Base-by-base conservation (phyloP, 2,329 filamentous ascomycete genomes). In the Xylariaceae sp. region DNA sequence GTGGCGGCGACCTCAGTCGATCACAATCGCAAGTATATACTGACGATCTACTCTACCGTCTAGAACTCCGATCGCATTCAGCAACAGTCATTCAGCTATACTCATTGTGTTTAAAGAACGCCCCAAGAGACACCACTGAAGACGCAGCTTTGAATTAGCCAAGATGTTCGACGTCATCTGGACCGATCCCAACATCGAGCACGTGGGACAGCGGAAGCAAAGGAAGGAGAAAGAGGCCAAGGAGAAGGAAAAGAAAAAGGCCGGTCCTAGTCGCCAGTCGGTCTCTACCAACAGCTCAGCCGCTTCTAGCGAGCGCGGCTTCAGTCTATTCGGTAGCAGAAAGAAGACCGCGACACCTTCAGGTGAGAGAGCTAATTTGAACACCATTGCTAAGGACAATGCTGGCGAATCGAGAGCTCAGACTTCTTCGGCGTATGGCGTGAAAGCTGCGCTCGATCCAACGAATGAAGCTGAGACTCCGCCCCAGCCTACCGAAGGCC, bases 121-220 rank as follows among this genome's bases (percentile, higher is more conserved):
- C 23, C 23, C 23, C 4, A 30, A 5, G 23, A 35, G 17, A 17
- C 35, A 17, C 13, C 11, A 4, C 34, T 39, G 17, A 15, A 45
- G n/a, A 10, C 34, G 53, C 15, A 47, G n/a, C 23, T 47, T 35
- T 44, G 17, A 45, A 18, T 10, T 23, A 0, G n/a, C 37, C 65
- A 70, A 58, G 50, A 85, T 85, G 82, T 85, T 83, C 68, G 81
- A 84, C 67, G 79, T 85, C 37, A 73, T 82, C 51, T 85, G 82
- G 82, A 81, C 80, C 3, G 82, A 84, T 58, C 80, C 79, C 18
- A 74, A 80, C 53, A 73, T 76, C 59, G 80, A 85, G 71, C 75
- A 77, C 7, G 76, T 84, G 13, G 80, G 81, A 2, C 78, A 85
- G 67, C 76, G 78, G 57, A 77, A 78, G 13, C 75, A 78, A 1